Evolutionary conservation across 1,139 yeast genomes (phyloP).

Genomic region (Kodamaea ohmeri): DNA sequence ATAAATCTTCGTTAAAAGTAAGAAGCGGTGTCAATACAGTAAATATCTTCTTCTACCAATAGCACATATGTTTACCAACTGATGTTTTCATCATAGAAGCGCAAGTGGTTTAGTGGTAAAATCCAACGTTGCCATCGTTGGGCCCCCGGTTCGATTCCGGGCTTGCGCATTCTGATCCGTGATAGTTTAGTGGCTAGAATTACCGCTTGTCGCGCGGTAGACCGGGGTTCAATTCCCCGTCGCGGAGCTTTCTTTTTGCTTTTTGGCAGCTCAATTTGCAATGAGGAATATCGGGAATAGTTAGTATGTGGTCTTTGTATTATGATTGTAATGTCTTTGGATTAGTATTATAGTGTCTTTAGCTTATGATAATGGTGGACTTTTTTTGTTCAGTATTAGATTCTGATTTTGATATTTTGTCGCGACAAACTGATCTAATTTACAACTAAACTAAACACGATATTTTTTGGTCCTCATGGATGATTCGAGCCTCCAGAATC

Average conservation of each 20-base stretch:
- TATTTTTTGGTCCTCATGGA: conserved; percentile 13
- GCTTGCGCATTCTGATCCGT: conserved; percentile 24
- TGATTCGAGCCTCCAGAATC: conserved; percentile 21
- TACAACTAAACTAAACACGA: too few relatives aligned
- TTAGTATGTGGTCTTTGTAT: neutral
- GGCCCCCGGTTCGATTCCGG: conserved; percentile 8
- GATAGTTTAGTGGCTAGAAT: conserved; percentile 50
- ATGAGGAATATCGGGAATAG: too few relatives aligned
- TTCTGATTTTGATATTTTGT: too few relatives aligned
- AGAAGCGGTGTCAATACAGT: too few relatives aligned
- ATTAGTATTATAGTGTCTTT: too few relatives aligned
- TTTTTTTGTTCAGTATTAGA: too few relatives aligned
- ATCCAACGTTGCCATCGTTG: conserved; percentile 7
- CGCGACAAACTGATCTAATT: too few relatives aligned
- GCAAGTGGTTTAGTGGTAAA: conserved; percentile 7
- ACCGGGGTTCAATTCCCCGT: conserved; percentile 74
- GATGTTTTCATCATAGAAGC: neutral
- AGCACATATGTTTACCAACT: neutral
- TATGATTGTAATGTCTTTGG: neutral
- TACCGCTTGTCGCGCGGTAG: conserved; percentile 58
- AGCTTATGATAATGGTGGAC: too few relatives aligned
- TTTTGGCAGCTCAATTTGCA: too few relatives aligned
- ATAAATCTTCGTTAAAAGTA: too few relatives aligned
- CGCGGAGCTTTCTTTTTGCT: conserved; percentile 42
- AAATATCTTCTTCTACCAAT: neutral